These are phyloP conservation scores for Globisporangium recalcitrans DNA, from an alignment of 352 stramenopile genomes.

Conservation along the genomic window DNA sequence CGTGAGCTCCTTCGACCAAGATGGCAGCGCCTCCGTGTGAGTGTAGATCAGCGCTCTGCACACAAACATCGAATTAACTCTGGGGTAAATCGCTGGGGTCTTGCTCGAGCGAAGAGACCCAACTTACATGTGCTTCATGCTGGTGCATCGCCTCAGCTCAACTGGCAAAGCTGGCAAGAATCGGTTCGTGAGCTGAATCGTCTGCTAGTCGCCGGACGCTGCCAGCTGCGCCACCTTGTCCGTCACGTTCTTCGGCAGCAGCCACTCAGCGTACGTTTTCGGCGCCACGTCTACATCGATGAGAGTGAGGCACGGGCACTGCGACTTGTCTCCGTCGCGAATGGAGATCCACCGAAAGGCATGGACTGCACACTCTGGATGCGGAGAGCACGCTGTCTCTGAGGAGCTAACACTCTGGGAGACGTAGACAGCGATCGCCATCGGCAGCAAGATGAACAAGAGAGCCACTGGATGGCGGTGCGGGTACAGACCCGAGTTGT, in stretches of 20 bases:
- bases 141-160: conserved; percentile 20
- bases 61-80: too few species aligned
- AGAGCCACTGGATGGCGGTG: not conserved
- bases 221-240: conserved; percentile 23
- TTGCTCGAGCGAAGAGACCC: too few species aligned
- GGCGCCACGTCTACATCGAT: conserved; percentile 20
- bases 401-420: not conserved
- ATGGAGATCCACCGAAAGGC: conserved; percentile 4
- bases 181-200: conserved; percentile 32
- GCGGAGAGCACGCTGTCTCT: not conserved
- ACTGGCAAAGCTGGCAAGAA: conserved; percentile 18
- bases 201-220: conserved; percentile 25
- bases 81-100: too few species aligned
- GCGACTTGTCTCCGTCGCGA: conserved; percentile 4
- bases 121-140: conserved; percentile 33
- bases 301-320: conserved; percentile 31
- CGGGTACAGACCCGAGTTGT: not conserved
- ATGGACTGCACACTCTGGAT: conserved; percentile 16
- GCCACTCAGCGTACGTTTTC: conserved; percentile 22
- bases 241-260: conserved; percentile 15
- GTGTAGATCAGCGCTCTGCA: not conserved
- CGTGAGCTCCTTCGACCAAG: not conserved
- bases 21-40: not conserved
- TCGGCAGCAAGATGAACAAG: not conserved
- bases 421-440: not conserved